A percentile compares a stretch with the other conserved stretches of the same genome.
phyloP scores from a whole-genome alignment of 352 stramenopile species.

The Phytophthora pistaciae region DNA sequence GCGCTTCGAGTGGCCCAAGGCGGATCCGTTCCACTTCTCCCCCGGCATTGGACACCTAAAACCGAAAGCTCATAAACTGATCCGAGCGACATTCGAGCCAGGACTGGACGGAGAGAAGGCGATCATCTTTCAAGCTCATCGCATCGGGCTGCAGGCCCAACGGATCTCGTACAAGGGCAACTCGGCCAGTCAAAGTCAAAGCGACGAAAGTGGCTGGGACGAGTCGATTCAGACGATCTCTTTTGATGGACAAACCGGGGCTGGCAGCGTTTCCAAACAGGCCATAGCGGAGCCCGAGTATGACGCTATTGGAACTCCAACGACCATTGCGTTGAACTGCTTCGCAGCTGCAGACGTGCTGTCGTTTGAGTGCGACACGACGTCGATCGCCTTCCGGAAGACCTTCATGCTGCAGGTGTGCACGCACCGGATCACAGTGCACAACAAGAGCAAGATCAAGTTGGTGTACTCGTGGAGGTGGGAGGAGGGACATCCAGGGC shows the following conservation, averaged over 20 bases:
- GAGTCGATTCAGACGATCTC: conserved; percentile 72
- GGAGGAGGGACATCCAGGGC: conserved; percentile 29
- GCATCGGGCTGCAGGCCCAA: conserved; percentile 54
- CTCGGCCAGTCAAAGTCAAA: conserved; percentile 19
- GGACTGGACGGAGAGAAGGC: conserved; percentile 23
- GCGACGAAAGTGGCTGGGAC: conserved; percentile 74
- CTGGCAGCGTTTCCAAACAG: conserved; percentile 24
- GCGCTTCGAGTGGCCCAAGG: conserved; percentile 78
- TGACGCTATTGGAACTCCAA: conserved; percentile 44
- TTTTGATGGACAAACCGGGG: conserved; percentile 43
- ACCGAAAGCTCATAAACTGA: conserved; percentile 69
- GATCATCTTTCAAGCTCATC: conserved; percentile 47
- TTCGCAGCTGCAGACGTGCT: conserved; percentile 76
- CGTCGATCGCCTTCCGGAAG: conserved; percentile 70
- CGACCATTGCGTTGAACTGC: conserved; percentile 57
- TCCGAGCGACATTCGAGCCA: conserved; percentile 79
- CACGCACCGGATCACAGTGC: conserved; percentile 71
- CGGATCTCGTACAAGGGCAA: conserved; percentile 60
- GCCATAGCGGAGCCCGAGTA: conserved; percentile 55
- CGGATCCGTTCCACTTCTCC: conserved; percentile 73
- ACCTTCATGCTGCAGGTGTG: conserved; percentile 92
- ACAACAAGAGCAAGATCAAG: conserved; percentile 79
- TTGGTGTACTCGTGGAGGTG: conserved; percentile 72
- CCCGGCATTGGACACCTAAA: conserved; percentile 78
- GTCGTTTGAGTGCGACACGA: conserved; percentile 69